These are phyloP conservation scores for Pseudogymnoascus sp. DNA, from an alignment of 2,329 filamentous ascomycete species.

Conservation along the genomic window DNA sequence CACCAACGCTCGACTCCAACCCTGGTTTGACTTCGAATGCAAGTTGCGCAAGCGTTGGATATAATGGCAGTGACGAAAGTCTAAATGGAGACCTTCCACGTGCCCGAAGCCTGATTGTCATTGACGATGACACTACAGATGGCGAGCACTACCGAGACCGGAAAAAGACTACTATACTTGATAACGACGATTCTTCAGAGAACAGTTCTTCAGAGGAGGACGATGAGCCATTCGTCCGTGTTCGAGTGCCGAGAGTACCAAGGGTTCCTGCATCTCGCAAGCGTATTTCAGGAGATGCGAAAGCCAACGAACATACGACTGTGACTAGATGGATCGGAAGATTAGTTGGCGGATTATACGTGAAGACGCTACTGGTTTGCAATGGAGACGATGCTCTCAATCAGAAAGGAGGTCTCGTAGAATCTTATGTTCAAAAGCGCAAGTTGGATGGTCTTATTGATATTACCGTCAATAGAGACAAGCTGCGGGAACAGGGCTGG, in stretches of 20 bases:
- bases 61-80: neutral
- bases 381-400: neutral
- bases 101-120: neutral
- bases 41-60: neutral
- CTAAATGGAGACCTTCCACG: neutral
- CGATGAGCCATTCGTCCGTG: neutral
- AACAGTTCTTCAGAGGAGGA: neutral
- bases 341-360: slow-evolving; percentile 2
- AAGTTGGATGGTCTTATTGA: slow-evolving; percentile 2
- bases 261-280: neutral
- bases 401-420: neutral
- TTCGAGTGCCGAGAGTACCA: neutral
- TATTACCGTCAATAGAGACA: slow-evolving; percentile 5
- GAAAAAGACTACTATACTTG: neutral
- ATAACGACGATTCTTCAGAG: neutral
- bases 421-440: neutral
- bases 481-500: slow-evolving; percentile 4
- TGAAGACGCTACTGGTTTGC: slow-evolving; percentile 7
- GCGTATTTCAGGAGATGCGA: neutral
- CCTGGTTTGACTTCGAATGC: neutral
- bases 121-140: neutral
- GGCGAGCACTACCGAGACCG: neutral
- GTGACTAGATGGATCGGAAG: slow-evolving; percentile 6
- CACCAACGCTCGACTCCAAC: neutral
- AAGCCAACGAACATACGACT: neutral